Percentiles rank a stretch among this genome's conserved stretches.
These are phyloP conservation scores for Hypoxylon fragiforme DNA, from an alignment of 495 filamentous ascomycete species.

Conservation along the genomic window DNA sequence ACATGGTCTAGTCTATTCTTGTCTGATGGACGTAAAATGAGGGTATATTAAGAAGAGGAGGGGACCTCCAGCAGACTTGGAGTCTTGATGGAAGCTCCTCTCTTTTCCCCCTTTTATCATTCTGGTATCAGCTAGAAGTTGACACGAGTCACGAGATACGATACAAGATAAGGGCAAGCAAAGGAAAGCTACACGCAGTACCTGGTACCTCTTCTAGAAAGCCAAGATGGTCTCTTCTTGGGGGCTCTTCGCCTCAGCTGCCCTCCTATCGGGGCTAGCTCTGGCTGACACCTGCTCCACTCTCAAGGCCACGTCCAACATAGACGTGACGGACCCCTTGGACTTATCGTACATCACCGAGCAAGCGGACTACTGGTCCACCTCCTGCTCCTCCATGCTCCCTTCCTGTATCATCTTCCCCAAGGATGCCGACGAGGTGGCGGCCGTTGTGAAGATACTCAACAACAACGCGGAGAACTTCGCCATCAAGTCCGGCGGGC, in stretches of 20 bases:
- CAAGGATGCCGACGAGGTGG: slow-evolving; percentile 41
- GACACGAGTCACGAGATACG: too few relatives aligned
- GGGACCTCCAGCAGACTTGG: too few relatives aligned
- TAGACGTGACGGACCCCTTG: slow-evolving; percentile 39
- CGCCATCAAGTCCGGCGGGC: slow-evolving; percentile 56
- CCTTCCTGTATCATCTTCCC: slow-evolving; percentile 55
- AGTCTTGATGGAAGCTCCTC: too few relatives aligned
- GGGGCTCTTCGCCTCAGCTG: slow-evolving; percentile 13
- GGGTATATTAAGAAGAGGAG: neutral
- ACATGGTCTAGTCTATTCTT: neutral
- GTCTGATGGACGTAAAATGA: neutral
- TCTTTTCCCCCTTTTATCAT: neutral
- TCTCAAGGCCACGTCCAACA: slow-evolving; percentile 34
- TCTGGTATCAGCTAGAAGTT: too few relatives aligned
- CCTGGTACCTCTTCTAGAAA: neutral
- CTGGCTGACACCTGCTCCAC: slow-evolving; percentile 42
- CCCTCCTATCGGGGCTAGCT: slow-evolving; percentile 21
- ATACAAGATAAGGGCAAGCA: neutral
- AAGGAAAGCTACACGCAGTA: too few relatives aligned
- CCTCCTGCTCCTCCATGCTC: slow-evolving; percentile 44
- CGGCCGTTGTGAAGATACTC: slow-evolving; percentile 38
- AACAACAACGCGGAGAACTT: slow-evolving; percentile 47
- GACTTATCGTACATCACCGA: slow-evolving; percentile 40
- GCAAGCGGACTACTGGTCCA: slow-evolving; percentile 54
- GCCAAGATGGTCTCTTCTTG: slow-evolving; percentile 21